Evolutionary conservation across 768 basidiomycete genomes (phyloP), one percentile per base, ranked within the genome.

Genomic region (Leccinum aurantiacum): DNA sequence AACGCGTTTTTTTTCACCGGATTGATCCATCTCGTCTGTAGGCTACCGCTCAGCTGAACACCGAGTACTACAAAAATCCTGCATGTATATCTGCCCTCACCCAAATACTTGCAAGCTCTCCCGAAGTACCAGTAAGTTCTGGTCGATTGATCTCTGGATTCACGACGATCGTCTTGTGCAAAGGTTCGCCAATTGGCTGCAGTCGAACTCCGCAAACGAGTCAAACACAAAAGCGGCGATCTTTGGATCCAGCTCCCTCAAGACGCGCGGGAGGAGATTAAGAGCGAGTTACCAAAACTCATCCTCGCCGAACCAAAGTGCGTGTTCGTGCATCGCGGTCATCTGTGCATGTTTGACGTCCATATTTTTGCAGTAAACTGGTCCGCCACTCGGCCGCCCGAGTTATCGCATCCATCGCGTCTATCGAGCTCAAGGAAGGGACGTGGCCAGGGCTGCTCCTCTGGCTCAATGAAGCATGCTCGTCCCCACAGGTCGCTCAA

Each of bases 111-210:
- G 89, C 90, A 38, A 89, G 83, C 72, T 89, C 91, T 38, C 90
- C 90, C n/a, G 89, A 96, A 68, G 78, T 84, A 67, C 78, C 89
- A 56, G 95, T 97, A 69, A 74, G 94, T 82, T 24, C 35, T 22
- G 61, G 59, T 51, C 47, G 53, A 63, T 60, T 60, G 60, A 59
- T 52, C 61, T 58, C 53, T 9, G 47, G 48, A 57, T 66, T 55
- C 41, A 60, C 41, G n/a, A 31, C 41, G 55, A 58, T 58, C 37
- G 27, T 24, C 9, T 51, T 46, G 13, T 53, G 1, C 13, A 25
- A 54, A 99, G 95, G 87, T 98, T 63, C 91, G 95, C 62, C 97
- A 99, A 85, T 84, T 99, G 22, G 93, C 95, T 52, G 95, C 95
- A 8, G 95, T 98, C 57, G 97, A 99, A 77, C 82, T 98, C 72